These are phyloP conservation scores for Podila minutissima DNA, from an alignment of 192 early-diverging fungal species.

Conservation along the genomic window DNA sequence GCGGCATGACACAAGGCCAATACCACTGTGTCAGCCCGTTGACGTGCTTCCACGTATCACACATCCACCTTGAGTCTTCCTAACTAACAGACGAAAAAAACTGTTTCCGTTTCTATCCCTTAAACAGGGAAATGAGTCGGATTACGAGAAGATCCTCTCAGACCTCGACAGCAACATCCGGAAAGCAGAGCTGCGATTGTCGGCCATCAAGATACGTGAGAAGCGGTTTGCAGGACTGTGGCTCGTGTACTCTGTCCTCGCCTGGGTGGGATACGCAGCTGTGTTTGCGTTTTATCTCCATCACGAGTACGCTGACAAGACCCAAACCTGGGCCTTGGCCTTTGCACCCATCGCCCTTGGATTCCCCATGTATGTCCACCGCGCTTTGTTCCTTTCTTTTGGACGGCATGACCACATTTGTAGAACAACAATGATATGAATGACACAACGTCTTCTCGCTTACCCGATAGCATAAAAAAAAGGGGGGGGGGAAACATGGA, in stretches of 20 bases:
- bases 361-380: constrained; percentile 46
- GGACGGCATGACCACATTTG: constrained; percentile 35
- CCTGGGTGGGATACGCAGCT: constrained; percentile 63
- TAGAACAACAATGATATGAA: neutral
- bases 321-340: constrained; percentile 58
- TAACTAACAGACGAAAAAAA: no score
- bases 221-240: constrained; percentile 62
- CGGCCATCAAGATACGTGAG: constrained; percentile 72
- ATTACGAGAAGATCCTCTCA: constrained; percentile 64
- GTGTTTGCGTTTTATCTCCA: constrained; percentile 62
- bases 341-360: constrained; percentile 54
- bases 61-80: no score
- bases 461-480: no score
- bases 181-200: constrained; percentile 68
- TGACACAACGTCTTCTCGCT: no score
- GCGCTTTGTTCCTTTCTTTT: constrained; percentile 18
- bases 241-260: constrained; percentile 66
- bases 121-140: constrained; percentile 46
- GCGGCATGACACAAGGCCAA: no score
- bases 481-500: no score
- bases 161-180: constrained; percentile 74
- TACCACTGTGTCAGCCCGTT: no score
- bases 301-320: constrained; percentile 49
- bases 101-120: neutral
- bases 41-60: no score